phyloP scores from a whole-genome alignment of 371 early-diverging fungal genomes.

The Rhizopus microsporus region DNA sequence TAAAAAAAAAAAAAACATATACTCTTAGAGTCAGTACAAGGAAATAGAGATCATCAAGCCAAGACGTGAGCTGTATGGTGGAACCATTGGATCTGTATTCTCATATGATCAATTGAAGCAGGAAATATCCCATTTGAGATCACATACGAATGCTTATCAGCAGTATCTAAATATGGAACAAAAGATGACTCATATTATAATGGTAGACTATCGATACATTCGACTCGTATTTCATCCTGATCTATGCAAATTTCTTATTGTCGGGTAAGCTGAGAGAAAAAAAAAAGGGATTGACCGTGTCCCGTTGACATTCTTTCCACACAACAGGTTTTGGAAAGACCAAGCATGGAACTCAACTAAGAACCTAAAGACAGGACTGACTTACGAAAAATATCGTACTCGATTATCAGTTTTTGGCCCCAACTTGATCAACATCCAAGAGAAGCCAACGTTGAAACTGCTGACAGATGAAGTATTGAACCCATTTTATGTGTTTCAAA shows the following conservation, averaged over 20 bases:
- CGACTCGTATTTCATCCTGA: constrained; percentile 84
- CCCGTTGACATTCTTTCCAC: background rate
- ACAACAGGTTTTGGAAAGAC: constrained; percentile 72
- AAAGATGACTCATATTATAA: constrained; percentile 40
- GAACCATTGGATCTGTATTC: constrained; percentile 72
- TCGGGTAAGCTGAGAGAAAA: constrained; percentile 37
- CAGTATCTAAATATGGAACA: constrained; percentile 39
- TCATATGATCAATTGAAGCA: constrained; percentile 44
- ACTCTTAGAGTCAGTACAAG: constrained; percentile 71
- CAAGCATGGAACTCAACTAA: constrained; percentile 60
- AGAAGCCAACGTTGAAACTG: constrained; percentile 74
- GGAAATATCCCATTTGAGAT: constrained; percentile 33
- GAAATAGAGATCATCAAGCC: constrained; percentile 61
- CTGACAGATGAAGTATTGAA: constrained; percentile 84
- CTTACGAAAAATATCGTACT: constrained; percentile 54
- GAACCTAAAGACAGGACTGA: constrained; percentile 56
- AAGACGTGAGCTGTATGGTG: constrained; percentile 63
- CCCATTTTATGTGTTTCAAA: constrained; percentile 96
- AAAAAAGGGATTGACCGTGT: background rate
- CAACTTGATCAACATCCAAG: constrained; percentile 82
- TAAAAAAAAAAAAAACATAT: background rate
- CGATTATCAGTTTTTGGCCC: constrained; percentile 80
- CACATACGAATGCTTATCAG: constrained; percentile 16
- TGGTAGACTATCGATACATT: constrained; percentile 81
- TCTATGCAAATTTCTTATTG: constrained; percentile 70